Conservation (phyloP, 2,329 filamentous ascomycete species). For the Ceratocystis alfenasii region DNA sequence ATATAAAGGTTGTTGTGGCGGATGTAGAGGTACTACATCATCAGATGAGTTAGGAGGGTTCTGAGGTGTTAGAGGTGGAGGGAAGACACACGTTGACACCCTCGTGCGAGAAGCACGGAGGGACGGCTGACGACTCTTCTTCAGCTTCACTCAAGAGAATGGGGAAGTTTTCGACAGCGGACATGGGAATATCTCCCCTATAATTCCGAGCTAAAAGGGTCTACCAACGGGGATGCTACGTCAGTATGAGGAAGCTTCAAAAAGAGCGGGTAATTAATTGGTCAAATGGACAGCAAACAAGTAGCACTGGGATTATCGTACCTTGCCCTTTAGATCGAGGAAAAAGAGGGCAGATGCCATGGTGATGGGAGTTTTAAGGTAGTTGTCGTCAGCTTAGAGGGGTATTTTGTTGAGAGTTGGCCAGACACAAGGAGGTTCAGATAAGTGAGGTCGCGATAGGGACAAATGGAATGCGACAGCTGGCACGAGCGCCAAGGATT, state of each 20-base stretch:
- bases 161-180: slow-evolving; percentile 95
- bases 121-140: slow-evolving; percentile 95
- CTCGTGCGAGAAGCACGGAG: slow-evolving; percentile 95
- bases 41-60: slow-evolving; percentile 23
- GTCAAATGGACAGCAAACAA: background rate
- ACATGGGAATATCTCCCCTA: slow-evolving; percentile 97
- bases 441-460: slow-evolving; percentile 12
- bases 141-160: slow-evolving; percentile 92
- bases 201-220: slow-evolving; percentile 98
- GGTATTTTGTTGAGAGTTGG: background rate
- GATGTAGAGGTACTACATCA: slow-evolving; percentile 82
- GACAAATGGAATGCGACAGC: slow-evolving; percentile 19
- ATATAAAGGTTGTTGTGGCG: slow-evolving; percentile 98
- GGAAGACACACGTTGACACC: slow-evolving; percentile 76
- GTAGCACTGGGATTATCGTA: slow-evolving; percentile 30
- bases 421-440: background rate
- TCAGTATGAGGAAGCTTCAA: slow-evolving; percentile 5
- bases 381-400: slow-evolving; percentile 6
- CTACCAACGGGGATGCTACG: slow-evolving; percentile 36
- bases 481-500: slow-evolving; percentile 16
- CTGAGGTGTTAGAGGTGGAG: slow-evolving; percentile 4
- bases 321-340: slow-evolving; percentile 99
- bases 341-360: slow-evolving; percentile 99
- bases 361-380: background rate
- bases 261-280: background rate